A percentile compares a stretch with the other conserved stretches of the same genome.
These are phyloP conservation scores for Tolypocladium ophioglossoides DNA, from an alignment of 2,329 filamentous ascomycete genomes.

Conservation along the genomic window DNA sequence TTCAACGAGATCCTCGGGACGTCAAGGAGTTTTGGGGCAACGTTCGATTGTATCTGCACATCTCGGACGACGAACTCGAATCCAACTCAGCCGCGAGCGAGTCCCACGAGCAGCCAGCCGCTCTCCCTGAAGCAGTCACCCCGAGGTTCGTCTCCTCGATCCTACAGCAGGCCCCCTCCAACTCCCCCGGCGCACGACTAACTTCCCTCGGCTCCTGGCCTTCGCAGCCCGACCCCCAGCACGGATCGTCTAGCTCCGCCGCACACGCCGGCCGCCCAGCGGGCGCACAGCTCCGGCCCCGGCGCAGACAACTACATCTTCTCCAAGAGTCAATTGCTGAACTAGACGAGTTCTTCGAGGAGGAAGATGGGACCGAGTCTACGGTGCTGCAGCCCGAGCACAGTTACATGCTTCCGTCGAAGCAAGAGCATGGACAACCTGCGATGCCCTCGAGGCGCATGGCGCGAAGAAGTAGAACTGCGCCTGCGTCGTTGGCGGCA, in stretches of 20 bases:
- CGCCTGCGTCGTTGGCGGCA: neutral
- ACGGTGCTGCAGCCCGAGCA: neutral
- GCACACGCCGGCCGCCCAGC: neutral
- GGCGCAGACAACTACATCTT: neutral
- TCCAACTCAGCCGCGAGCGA: neutral
- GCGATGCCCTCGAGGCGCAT: neutral
- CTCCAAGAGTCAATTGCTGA: neutral
- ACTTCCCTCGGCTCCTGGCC: neutral
- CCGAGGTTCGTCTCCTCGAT: neutral
- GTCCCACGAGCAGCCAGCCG: neutral
- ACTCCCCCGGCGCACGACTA: neutral
- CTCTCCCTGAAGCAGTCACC: neutral
- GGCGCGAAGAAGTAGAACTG: neutral
- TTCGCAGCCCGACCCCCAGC: neutral
- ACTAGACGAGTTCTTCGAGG: neutral
- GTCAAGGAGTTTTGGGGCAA: slow-evolving; percentile 19
- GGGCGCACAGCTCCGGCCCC: neutral
- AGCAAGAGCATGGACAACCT: neutral
- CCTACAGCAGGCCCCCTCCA: too few species aligned
- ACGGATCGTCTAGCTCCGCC: neutral
- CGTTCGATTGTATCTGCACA: slow-evolving; percentile 17
- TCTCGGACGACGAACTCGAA: slow-evolving; percentile 20
- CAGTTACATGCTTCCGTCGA: neutral
- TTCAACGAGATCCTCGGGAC: slow-evolving; percentile 11
- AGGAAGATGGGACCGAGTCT: neutral